Conservation (phyloP, 352 stramenopile species). For the Detonula confervacea region DNA sequence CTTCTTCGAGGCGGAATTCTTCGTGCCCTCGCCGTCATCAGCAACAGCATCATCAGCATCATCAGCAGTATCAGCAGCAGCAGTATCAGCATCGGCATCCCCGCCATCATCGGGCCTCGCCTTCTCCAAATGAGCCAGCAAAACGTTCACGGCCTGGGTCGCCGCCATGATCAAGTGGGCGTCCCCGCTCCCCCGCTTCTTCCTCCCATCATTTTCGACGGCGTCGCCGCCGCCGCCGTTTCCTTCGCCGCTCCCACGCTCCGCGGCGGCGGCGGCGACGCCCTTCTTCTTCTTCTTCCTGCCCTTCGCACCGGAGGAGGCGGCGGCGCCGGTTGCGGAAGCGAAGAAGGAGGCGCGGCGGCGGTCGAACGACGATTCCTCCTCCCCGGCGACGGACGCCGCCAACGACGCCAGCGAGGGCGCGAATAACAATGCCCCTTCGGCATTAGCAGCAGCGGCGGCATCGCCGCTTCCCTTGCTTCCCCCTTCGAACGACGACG, state of each 20-base stretch:
- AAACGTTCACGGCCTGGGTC: conserved; percentile 45
- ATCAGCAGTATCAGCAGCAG: not conserved
- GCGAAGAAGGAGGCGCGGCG: not conserved
- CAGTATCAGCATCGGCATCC: too few relatives aligned
- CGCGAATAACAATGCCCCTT: too few relatives aligned
- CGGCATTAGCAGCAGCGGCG: not conserved
- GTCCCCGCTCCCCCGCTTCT: conserved; percentile 21
- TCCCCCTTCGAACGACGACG: too few relatives aligned
- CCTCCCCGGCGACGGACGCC: not conserved
- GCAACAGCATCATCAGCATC: not conserved
- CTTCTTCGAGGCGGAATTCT: too few relatives aligned
- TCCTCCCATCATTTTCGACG: not conserved
- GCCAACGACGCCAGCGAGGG: not conserved
- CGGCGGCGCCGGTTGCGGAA: too few relatives aligned
- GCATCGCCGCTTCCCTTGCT: not conserved
- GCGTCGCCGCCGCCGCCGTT: not conserved
- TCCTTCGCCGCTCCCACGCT: too few relatives aligned
- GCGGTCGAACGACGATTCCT: not conserved
- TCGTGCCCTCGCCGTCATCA: not conserved
- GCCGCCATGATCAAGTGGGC: conserved; percentile 47
- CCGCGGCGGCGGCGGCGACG: too few relatives aligned
- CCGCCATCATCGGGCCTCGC: too few relatives aligned
- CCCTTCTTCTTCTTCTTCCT: not conserved
- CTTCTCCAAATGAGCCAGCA: conserved; percentile 28
- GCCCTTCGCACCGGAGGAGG: not conserved